A percentile compares a stretch with the other conserved stretches of the same genome.
Conservation (phyloP, 2,329 filamentous ascomycete genomes). For the Botrytis elliptica region DNA sequence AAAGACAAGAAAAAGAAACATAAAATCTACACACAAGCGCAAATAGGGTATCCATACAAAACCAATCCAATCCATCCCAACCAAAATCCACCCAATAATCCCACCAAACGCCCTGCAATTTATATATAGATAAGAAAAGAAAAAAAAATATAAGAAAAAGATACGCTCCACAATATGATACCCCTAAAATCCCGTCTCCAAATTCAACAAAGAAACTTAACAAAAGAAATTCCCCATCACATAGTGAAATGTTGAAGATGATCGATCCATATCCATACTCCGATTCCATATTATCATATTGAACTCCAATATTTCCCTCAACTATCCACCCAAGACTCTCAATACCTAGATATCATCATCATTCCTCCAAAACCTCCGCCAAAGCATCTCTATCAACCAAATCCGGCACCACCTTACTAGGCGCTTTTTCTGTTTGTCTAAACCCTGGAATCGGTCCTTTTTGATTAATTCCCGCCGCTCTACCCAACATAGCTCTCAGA, state of each 20-base stretch:
- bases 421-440: slow-evolving; percentile 43
- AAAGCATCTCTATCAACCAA: slow-evolving; percentile 37
- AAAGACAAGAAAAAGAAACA: background rate
- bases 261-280: background rate
- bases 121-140: background rate
- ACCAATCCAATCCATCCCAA: background rate
- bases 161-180: too few relatives aligned
- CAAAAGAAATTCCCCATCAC: background rate
- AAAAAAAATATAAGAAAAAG: background rate
- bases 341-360: background rate
- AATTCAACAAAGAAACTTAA: background rate
- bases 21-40: background rate
- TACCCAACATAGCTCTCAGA: slow-evolving; percentile 48
- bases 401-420: slow-evolving; percentile 35
- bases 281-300: background rate
- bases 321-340: background rate
- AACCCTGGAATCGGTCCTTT: slow-evolving; percentile 72
- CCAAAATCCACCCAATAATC: background rate
- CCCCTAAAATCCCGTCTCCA: background rate
- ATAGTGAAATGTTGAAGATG: background rate
- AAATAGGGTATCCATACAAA: slow-evolving; percentile 13
- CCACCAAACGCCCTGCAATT: background rate
- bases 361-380: slow-evolving; percentile 33
- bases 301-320: background rate
- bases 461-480: slow-evolving; percentile 76